phyloP scores from a whole-genome alignment of 805 yeast species.

The Nakazawaea ishiwadae region DNA sequence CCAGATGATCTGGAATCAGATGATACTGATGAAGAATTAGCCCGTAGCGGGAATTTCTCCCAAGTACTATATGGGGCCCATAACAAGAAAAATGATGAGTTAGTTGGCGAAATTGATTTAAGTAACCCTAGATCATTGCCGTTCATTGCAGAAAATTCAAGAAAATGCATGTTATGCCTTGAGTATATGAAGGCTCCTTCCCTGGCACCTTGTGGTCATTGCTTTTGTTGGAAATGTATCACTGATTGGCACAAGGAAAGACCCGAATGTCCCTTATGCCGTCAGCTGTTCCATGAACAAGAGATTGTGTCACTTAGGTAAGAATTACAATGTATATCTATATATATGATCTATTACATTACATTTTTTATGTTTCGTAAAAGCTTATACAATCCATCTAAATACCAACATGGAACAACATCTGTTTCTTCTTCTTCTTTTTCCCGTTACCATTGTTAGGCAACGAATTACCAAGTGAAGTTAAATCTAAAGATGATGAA shows the following conservation, averaged over 20 bases:
- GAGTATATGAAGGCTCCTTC: conserved; percentile 78
- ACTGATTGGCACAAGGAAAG: conserved; percentile 85
- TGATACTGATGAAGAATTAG: conserved; percentile 4
- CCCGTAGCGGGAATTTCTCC: conserved; percentile 3
- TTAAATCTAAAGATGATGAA: conserved; percentile 19
- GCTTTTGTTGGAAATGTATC: conserved; percentile 90
- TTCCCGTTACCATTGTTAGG: conserved; percentile 25
- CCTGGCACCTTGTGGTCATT: conserved; percentile 85
- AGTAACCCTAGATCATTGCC: conserved; percentile 53
- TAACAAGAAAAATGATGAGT: conserved; percentile 6
- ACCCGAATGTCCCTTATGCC: conserved; percentile 88
- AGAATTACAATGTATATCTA: neutral
- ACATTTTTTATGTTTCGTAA: too few species aligned
- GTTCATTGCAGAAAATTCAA: conserved; percentile 63
- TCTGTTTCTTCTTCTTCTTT: conserved; percentile 48
- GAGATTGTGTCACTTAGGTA: conserved; percentile 39
- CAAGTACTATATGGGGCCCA: neutral
- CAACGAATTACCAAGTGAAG: conserved; percentile 17
- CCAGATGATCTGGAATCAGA: conserved; percentile 18
- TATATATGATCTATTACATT: neutral
- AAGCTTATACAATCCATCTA: conserved; percentile 14
- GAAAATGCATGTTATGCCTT: conserved; percentile 83
- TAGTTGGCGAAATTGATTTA: conserved; percentile 51
- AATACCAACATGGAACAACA: conserved; percentile 48
- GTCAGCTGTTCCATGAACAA: conserved; percentile 64